Evolutionary conservation across 2,329 filamentous ascomycete species (phyloP).

Genomic region (Ceratocystis ficicola): DNA sequence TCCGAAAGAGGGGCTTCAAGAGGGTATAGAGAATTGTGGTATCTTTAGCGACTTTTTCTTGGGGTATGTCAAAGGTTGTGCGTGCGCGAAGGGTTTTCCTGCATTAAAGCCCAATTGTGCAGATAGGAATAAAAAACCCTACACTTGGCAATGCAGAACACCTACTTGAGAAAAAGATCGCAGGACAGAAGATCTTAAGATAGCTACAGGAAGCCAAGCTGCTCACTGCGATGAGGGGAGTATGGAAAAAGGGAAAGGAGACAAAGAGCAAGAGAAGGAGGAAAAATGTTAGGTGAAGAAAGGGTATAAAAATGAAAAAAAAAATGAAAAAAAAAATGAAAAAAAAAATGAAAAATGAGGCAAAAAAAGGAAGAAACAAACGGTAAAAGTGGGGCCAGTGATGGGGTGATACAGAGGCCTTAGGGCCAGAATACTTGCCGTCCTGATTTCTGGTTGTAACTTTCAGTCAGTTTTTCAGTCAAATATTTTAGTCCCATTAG

Average conservation of each 20-base stretch:
- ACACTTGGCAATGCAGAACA: no score
- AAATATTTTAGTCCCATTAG: no score
- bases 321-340: not conserved
- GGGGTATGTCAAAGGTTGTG: not conserved
- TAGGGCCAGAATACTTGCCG: no score
- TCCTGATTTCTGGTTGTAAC: no score
- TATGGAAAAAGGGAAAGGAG: conserved; percentile 4
- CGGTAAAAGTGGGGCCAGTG: not conserved
- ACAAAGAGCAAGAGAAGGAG: not conserved
- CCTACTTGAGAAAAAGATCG: no score
- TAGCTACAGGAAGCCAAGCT: not conserved
- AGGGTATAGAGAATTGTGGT: not conserved
- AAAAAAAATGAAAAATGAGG: not conserved
- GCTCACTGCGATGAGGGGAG: not conserved
- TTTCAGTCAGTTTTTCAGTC: no score
- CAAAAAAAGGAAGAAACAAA: no score
- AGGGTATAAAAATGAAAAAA: not conserved
- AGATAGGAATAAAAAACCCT: not conserved
- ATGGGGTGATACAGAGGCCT: not conserved
- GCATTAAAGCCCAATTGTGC: not conserved
- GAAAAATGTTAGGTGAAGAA: not conserved
- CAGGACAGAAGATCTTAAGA: no score
- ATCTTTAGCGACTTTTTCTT: not conserved
- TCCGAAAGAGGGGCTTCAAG: not conserved
- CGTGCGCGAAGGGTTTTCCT: no score